A percentile compares a stretch with the other conserved stretches of the same genome.
Evolutionary conservation across 345 rosid genomes (phyloP).

Genomic region (Punica granatum): DNA sequence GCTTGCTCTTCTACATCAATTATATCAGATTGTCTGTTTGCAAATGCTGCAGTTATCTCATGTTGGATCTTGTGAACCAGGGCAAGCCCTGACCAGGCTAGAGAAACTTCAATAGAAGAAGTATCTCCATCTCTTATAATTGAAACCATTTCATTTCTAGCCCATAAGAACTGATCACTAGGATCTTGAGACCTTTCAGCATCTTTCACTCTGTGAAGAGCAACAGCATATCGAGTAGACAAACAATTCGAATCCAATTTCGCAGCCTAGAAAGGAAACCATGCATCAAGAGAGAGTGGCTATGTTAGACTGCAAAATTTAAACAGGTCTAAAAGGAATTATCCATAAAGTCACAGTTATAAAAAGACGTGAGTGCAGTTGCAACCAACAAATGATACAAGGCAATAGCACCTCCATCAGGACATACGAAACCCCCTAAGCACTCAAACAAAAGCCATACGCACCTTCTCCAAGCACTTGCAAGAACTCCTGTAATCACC

Average conservation of each 20-base stretch:
- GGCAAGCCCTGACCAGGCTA: conserved; percentile 94
- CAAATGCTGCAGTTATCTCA: conserved; percentile 84
- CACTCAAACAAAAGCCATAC: conserved; percentile 34
- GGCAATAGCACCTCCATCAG: conserved; percentile 4
- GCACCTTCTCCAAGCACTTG: conserved; percentile 99
- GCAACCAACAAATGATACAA: neutral
- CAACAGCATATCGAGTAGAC: conserved; percentile 91
- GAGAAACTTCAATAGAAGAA: conserved; percentile 59
- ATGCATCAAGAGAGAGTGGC: neutral
- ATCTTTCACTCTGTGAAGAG: conserved; percentile 84
- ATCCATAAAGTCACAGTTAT: neutral
- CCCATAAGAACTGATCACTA: conserved; percentile 79
- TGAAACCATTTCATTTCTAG: conserved; percentile 97
- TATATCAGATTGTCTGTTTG: conserved; percentile 46
- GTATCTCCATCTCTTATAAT: conserved; percentile 87
- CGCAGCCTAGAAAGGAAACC: conserved; percentile 55
- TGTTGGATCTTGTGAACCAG: conserved; percentile 88
- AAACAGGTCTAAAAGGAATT: neutral
- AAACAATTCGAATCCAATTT: conserved; percentile 89
- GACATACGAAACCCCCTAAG: conserved; percentile 6
- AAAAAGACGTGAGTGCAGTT: neutral
- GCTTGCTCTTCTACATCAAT: conserved; percentile 71
- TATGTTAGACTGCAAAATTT: neutral
- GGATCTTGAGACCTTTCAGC: conserved; percentile 93
- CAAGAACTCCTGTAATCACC: conserved; percentile 83